Conservation (phyloP, 1,284 basidiomycete species). For the Cryptococcus sp. region DNA sequence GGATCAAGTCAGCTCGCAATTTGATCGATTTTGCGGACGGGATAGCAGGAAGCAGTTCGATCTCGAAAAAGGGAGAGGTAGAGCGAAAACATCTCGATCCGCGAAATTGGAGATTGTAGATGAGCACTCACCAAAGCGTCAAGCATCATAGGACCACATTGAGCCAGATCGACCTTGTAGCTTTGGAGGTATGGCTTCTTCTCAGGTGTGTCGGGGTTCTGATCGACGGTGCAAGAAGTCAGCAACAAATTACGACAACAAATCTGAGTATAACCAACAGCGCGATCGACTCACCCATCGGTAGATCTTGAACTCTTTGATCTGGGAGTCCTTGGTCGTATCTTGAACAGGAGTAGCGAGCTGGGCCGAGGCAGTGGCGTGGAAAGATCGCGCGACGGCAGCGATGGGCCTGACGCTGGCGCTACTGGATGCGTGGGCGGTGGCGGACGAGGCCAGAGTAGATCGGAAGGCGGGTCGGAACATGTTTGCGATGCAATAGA, state of each 20-base stretch:
- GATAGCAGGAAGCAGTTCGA: neutral
- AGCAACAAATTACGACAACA: neutral
- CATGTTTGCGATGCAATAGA: constrained; percentile 38
- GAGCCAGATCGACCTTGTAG: constrained; percentile 90
- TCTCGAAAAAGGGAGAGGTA: neutral
- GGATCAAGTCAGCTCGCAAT: neutral
- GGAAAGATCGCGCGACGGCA: constrained; percentile 33
- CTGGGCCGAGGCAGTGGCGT: constrained; percentile 29
- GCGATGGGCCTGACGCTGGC: neutral
- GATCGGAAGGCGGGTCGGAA: constrained; percentile 62
- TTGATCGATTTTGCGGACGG: constrained; percentile 1
- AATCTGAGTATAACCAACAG: neutral
- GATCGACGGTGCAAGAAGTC: neutral
- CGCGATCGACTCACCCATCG: constrained; percentile 71
- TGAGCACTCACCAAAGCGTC: constrained; percentile 54
- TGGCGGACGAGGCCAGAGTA: constrained; percentile 66
- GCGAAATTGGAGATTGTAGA: neutral
- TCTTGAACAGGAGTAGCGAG: constrained; percentile 33
- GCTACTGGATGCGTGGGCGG: constrained; percentile 4
- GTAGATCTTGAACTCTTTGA: constrained; percentile 95
- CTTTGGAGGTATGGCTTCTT: constrained; percentile 89
- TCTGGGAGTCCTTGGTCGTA: constrained; percentile 52
- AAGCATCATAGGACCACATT: constrained; percentile 92
- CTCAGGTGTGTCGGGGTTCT: constrained; percentile 94
- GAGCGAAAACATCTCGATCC: neutral